Evolutionary conservation across 1,284 basidiomycete genomes (phyloP), one percentile per base, ranked within the genome.

Genomic region (Ceratobasidium sp.): DNA sequence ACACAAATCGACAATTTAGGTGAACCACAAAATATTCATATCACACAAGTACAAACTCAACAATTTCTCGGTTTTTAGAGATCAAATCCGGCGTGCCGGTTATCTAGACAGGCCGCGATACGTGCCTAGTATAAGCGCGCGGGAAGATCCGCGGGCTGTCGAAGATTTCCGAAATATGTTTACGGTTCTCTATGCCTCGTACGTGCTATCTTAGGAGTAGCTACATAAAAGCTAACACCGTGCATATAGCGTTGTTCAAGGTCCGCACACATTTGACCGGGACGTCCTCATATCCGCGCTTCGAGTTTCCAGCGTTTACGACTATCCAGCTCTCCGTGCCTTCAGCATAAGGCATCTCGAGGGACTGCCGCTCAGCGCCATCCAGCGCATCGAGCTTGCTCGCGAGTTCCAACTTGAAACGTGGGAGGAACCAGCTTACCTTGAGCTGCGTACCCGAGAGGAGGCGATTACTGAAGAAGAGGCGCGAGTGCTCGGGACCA

Each of bases 371-470:
- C 57, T 60, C 2, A 14, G 17, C 15, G 31, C 57, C 11, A 44
- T 60, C 14, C 29, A 60, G 57, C 57, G 57, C 6, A 60, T 60
- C 57, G 19, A 60, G n/a, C 14, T 60, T 36, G 57, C 57, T 14
- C 57, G 27, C 3, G 57, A 60, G 57, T 60, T 60, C 19, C 17
- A 44, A 17, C 33, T 60, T 4, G 41, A 29, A n/a, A 3, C 14
- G 15, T 60, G 57, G 57, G 33, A 60, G 24, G 57, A 17, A 5
- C 9, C 17, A 7, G 57, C 57, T 3, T 60, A 36, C 27, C 4
- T 17, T 9, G 57, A 60, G 24, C 41, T 60, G 31, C 14, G 4
- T 19, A 27, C 17, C 17, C 29, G 57, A 33, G 57, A 60, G 33
- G 36, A 15, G 29, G 57, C 57, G 15, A 36, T 60, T 36, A 60